These are phyloP conservation scores for Dalechampia spathulata DNA, from an alignment of 441 rosid species.

Conservation along the genomic window DNA sequence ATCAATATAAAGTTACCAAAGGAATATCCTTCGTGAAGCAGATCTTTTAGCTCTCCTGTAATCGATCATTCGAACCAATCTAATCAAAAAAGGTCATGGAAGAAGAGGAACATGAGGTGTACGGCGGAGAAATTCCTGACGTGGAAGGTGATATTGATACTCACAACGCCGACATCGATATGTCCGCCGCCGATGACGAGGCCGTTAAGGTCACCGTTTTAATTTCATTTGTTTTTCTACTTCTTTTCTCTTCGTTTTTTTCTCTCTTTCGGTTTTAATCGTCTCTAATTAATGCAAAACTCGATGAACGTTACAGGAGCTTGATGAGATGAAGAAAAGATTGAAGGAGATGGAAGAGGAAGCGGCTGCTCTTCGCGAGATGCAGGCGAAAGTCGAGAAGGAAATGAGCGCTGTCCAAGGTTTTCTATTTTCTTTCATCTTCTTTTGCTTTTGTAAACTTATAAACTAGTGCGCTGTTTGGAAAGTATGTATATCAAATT, in stretches of 20 bases:
- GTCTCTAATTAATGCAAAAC: not conserved
- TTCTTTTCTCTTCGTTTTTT: too few species aligned
- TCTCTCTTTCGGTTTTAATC: too few species aligned
- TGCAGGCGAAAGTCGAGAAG: conserved; percentile 95
- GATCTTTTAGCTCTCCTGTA: too few species aligned
- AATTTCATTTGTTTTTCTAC: too few species aligned
- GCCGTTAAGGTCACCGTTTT: conserved; percentile 72
- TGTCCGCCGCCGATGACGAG: conserved; percentile 70
- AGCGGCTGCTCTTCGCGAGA: conserved; percentile 93
- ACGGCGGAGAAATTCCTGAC: conserved; percentile 91
- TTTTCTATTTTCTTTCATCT: conserved; percentile 6
- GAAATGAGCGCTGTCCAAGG: conserved; percentile 95
- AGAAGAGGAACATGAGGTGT: conserved; percentile 93
- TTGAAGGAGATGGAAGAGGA: conserved; percentile 96
- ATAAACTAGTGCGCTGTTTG: not conserved
- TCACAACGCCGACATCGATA: conserved; percentile 54
- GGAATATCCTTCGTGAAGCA: too few species aligned
- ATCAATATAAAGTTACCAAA: too few species aligned
- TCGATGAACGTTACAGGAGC: conserved; percentile 65
- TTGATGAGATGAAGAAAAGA: conserved; percentile 91
- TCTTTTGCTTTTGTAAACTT: not conserved
- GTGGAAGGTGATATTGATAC: conserved; percentile 66
- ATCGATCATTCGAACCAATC: not conserved
- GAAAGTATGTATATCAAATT: too few species aligned
- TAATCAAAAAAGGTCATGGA: too few species aligned